Conservation (phyloP, 1,139 yeast genomes). For the Eremothecium gossypii region DNA sequence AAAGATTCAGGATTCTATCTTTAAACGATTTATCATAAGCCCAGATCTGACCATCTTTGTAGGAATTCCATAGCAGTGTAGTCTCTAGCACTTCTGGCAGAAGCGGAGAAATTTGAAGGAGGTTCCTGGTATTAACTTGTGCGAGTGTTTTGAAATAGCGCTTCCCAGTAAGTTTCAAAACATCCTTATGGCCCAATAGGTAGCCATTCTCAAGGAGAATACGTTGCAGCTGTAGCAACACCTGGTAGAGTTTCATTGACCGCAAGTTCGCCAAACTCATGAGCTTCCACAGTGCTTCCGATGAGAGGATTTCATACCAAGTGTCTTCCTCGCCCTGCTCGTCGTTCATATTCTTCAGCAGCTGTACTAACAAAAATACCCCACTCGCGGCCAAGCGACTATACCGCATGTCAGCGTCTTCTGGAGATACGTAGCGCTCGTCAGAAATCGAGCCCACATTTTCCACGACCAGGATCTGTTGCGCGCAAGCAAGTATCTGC, state of each 20-base stretch:
- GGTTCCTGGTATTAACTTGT: conserved; percentile 33
- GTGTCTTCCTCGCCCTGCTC: conserved; percentile 7
- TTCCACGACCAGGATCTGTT: conserved; percentile 47
- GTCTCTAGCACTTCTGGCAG: conserved; percentile 44
- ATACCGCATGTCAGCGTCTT: conserved; percentile 62
- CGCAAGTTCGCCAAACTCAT: conserved; percentile 32
- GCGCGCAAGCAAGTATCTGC: conserved; percentile 47
- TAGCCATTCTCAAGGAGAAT: conserved; percentile 15
- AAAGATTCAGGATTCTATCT: conserved; percentile 37
- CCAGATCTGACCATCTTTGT: conserved; percentile 41
- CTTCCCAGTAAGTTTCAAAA: conserved; percentile 41
- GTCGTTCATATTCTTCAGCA: conserved; percentile 27
- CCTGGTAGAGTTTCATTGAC: conserved; percentile 41
- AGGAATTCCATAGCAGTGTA: conserved; percentile 35
- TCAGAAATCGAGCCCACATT: conserved; percentile 61
- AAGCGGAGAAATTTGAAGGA: conserved; percentile 37
- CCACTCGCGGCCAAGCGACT: conserved; percentile 48
- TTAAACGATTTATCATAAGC: conserved; percentile 38
- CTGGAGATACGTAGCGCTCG: conserved; percentile 57
- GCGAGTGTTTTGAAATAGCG: conserved; percentile 45
- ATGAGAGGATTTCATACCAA: conserved; percentile 14
- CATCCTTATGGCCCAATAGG: conserved; percentile 23
- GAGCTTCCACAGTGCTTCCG: conserved; percentile 28
- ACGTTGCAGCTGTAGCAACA: conserved; percentile 34
- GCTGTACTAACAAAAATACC: conserved; percentile 40